Evolutionary conservation across 768 basidiomycete genomes (phyloP), one percentile per base, ranked within the genome.

Genomic region (Amanita brunnescens): DNA sequence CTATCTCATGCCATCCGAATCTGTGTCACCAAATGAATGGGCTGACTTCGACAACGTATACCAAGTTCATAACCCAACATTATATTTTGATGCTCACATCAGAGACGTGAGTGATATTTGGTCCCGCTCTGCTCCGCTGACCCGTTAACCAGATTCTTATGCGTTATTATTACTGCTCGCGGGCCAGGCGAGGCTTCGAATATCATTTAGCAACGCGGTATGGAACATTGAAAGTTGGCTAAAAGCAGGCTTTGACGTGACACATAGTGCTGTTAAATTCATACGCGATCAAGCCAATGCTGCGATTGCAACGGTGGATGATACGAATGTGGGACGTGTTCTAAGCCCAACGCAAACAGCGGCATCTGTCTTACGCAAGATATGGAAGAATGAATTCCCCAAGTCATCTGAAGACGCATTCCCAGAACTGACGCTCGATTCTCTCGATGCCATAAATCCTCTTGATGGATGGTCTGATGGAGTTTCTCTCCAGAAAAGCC

Each of bases 171-270:
- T 85, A 88, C 61, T 87, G 86, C 58, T 87, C 83, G 33, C 76
- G 83, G 41, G 77, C 82, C 21, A 75, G 89, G 37, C 75, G 79
- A 57, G 86, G 87, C 16, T 79, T 88, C 47, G 91, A 93, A 64
- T 94, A 93, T 61, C 87, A 91, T 61, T 80, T 93, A 76, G 88
- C 92, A 7, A 81, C 87, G 10, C 80, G 84, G 85, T 88, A 64
- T 58, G 79, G 60, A 39, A 49, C n/a, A 6, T 14, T 29, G 24
- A 20, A 6, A 34, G 26, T 44, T n/a, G 26, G n/a, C 29, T 12
- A 18, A 13, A 18, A 20, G 18, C 21, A 37, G 23, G 7, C 13
- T 12, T 43, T 37, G 9, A 26, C 18, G 18, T n/a, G 14, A 32
- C n/a, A 35, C 45, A 4, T 45, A 89, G 85, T 33, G 88, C 88